Percentiles rank a stretch among this genome's conserved stretches.
phyloP scores from a whole-genome alignment of 768 basidiomycete species.

The Exsudoporus frostii region DNA sequence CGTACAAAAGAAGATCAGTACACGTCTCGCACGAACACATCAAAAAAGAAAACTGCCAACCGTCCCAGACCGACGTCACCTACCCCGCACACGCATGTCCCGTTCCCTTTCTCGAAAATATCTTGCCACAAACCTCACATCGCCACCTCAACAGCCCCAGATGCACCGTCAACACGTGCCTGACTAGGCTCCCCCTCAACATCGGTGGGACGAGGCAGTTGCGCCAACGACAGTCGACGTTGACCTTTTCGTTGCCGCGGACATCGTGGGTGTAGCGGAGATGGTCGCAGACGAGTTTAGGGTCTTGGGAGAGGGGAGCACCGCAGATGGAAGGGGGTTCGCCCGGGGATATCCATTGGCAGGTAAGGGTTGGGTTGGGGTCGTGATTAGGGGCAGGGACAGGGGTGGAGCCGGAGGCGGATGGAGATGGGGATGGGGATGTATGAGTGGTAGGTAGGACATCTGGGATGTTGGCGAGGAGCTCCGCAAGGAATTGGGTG shows the following conservation, averaged over 20 bases:
- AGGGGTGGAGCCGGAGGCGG: neutral
- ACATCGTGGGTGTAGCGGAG: conserved; percentile 12
- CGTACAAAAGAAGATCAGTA: too few species aligned
- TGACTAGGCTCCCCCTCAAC: conserved; percentile 18
- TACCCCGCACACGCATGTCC: conserved; percentile 4
- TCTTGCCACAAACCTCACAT: conserved; percentile 11
- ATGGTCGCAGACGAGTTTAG: conserved; percentile 4
- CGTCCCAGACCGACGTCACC: neutral
- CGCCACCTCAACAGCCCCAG: conserved; percentile 12
- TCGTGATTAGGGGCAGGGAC: neutral
- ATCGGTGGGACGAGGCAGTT: conserved; percentile 12
- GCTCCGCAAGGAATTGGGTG: conserved; percentile 10
- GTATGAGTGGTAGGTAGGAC: neutral
- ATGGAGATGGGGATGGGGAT: neutral
- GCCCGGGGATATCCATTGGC: conserved; percentile 9
- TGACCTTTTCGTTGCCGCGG: conserved; percentile 17
- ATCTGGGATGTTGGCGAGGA: conserved; percentile 4
- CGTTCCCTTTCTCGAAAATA: conserved; percentile 17
- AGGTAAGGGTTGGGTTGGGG: neutral
- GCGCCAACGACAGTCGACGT: conserved; percentile 10
- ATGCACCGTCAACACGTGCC: conserved; percentile 20
- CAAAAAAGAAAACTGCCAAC: neutral
- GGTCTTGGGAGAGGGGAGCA: neutral
- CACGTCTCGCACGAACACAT: neutral
- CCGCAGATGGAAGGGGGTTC: neutral